Conservation (phyloP, 2,329 filamentous ascomycete genomes). For the Stemphylium lycopersici region DNA sequence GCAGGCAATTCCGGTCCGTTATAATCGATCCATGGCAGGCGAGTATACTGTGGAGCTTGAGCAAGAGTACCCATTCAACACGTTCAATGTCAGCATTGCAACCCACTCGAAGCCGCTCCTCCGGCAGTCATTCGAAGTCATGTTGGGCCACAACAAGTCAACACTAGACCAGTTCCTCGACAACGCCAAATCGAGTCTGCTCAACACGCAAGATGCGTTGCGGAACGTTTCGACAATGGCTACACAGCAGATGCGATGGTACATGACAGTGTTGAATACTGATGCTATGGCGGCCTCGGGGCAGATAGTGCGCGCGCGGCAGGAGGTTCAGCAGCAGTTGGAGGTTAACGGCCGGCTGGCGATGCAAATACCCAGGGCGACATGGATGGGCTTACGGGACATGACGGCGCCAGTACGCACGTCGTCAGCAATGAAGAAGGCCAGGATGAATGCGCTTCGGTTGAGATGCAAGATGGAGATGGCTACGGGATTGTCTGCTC, state of each 20-base stretch:
- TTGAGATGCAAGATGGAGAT: slow-evolving; percentile 36
- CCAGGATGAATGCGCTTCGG: slow-evolving; percentile 39
- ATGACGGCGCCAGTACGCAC: slow-evolving; percentile 36
- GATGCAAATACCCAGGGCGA: slow-evolving; percentile 24
- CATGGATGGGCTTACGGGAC: slow-evolving; percentile 31
- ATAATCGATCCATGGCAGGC: slow-evolving; percentile 57
- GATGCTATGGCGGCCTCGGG: slow-evolving; percentile 3
- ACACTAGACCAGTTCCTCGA: slow-evolving; percentile 30
- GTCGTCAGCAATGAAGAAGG: slow-evolving; percentile 34
- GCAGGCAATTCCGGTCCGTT: slow-evolving; percentile 53
- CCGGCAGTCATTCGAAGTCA: slow-evolving; percentile 43
- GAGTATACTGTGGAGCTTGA: slow-evolving; percentile 60
- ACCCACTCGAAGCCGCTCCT: slow-evolving; percentile 46
- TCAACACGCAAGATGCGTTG: slow-evolving; percentile 27
- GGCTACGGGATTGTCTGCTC: slow-evolving; percentile 23
- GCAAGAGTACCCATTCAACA: slow-evolving; percentile 56
- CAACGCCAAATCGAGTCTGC: slow-evolving; percentile 24
- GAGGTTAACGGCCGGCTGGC: slow-evolving; percentile 11
- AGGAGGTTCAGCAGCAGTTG: slow-evolving; percentile 16
- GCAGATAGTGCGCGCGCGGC: slow-evolving; percentile 13
- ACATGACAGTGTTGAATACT: slow-evolving; percentile 10
- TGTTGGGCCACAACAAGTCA: slow-evolving; percentile 41
- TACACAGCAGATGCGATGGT: slow-evolving; percentile 15
- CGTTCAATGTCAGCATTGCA: slow-evolving; percentile 56
- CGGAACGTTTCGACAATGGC: slow-evolving; percentile 29